Conservation (phyloP, 176 grass and related monocot species). For the Carex kokanica region DNA sequence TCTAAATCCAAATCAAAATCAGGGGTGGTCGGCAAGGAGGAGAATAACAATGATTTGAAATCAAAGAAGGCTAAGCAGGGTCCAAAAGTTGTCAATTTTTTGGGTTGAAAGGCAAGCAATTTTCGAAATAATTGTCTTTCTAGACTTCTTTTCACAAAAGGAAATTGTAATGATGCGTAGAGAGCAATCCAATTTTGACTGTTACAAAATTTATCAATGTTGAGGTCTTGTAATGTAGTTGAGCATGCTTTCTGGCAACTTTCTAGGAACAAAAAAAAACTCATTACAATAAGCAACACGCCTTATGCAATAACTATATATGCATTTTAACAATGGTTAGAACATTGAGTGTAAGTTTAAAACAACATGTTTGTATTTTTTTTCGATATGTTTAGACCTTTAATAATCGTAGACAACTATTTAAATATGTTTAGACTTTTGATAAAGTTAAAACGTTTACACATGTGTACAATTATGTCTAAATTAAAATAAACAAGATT, state of each 20-base stretch:
- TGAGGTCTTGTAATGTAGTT: not conserved
- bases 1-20: conserved; percentile 30
- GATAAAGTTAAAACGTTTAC: not conserved
- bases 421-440: not conserved
- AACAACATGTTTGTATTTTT: too few relatives aligned
- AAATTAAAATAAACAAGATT: not conserved
- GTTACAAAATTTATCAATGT: not conserved
- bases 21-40: not conserved
- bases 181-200: not conserved
- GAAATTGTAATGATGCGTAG: not conserved
- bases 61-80: conserved; percentile 53
- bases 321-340: too few relatives aligned
- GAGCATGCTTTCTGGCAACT: not conserved
- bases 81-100: conserved; percentile 83
- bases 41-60: conserved; percentile 36
- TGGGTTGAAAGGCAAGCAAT: conserved; percentile 37
- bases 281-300: too few relatives aligned
- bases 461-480: not conserved
- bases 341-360: too few relatives aligned
- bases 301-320: too few relatives aligned
- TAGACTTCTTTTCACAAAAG: not conserved
- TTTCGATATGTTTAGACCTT: not conserved
- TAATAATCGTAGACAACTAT: not conserved
- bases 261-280: too few relatives aligned
- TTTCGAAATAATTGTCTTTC: not conserved